Percentiles rank a stretch among this genome's conserved stretches.
These are phyloP conservation scores for Cladophialophora yegresii DNA, from an alignment of 2,329 filamentous ascomycete species.

Conservation along the genomic window DNA sequence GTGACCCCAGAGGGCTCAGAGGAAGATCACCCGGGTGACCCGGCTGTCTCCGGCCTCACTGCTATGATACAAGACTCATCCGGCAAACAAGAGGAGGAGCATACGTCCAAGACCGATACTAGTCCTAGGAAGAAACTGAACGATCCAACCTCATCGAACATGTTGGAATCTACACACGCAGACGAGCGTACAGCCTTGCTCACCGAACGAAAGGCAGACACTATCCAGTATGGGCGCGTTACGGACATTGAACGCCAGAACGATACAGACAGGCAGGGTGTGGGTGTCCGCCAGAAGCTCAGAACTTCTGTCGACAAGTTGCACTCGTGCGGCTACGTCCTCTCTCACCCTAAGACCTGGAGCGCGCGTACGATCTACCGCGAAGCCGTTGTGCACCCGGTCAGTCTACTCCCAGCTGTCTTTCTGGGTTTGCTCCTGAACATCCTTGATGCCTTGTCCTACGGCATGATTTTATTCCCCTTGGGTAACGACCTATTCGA, in stretches of 20 bases:
- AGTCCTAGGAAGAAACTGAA: slow-evolving; percentile 21
- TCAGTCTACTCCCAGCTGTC: slow-evolving; percentile 77
- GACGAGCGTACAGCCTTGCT: slow-evolving; percentile 34
- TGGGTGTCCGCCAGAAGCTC: slow-evolving; percentile 11
- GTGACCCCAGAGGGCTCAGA: slow-evolving; percentile 51
- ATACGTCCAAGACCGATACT: slow-evolving; percentile 21
- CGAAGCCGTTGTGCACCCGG: slow-evolving; percentile 65
- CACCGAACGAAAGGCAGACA: slow-evolving; percentile 27
- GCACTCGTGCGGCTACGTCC: slow-evolving; percentile 27
- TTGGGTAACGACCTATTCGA: slow-evolving; percentile 84
- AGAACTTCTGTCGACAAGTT: slow-evolving; percentile 14
- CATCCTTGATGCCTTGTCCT: slow-evolving; percentile 90
- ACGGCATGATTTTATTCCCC: slow-evolving; percentile 95
- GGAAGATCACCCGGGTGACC: slow-evolving; percentile 39
- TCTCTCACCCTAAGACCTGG: slow-evolving; percentile 70
- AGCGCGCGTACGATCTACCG: slow-evolving; percentile 66
- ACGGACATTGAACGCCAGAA: slow-evolving; percentile 39
- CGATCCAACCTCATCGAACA: slow-evolving; percentile 10
- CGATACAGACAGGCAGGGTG: slow-evolving; percentile 7
- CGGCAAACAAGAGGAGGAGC: slow-evolving; percentile 34
- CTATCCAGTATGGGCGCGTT: slow-evolving; percentile 27
- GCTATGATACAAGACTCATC: slow-evolving; percentile 52
- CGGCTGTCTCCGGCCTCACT: slow-evolving; percentile 52
- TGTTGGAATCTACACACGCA: slow-evolving; percentile 30
- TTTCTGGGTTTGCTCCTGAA: slow-evolving; percentile 87